These are phyloP conservation scores for Naematelia aurantialba DNA, from an alignment of 768 basidiomycete genomes.

Conservation along the genomic window DNA sequence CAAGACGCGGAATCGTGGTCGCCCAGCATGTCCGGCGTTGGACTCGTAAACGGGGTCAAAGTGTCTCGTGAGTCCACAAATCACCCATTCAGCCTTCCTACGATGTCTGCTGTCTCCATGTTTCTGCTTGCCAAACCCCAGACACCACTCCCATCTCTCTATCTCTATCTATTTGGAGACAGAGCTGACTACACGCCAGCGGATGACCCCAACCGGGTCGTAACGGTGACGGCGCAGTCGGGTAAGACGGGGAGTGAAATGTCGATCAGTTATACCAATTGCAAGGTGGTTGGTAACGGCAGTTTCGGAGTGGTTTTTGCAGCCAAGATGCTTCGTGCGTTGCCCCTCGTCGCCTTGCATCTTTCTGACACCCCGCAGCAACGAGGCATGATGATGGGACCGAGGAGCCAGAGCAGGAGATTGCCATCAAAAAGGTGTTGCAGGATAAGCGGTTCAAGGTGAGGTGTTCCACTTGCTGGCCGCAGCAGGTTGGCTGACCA, in stretches of 20 bases:
- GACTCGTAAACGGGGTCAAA: slow-evolving; percentile 48
- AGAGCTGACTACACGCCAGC: slow-evolving; percentile 28
- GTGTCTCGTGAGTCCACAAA: slow-evolving; percentile 44
- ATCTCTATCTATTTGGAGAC: not conserved
- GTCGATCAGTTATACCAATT: slow-evolving; percentile 90
- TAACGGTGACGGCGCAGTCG: slow-evolving; percentile 90
- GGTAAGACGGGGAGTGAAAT: slow-evolving; percentile 86
- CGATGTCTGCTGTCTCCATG: not conserved
- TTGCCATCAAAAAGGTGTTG: slow-evolving; percentile 99
- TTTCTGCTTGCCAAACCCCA: too few relatives aligned
- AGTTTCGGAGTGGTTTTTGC: slow-evolving; percentile 99
- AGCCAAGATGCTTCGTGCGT: slow-evolving; percentile 67
- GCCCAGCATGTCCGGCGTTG: slow-evolving; percentile 36
- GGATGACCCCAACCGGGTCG: slow-evolving; percentile 94
- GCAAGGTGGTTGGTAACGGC: slow-evolving; percentile 98
- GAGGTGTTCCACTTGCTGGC: slow-evolving; percentile 36
- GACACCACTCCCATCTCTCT: too few relatives aligned
- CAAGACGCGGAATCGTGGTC: not conserved
- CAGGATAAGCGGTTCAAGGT: slow-evolving; percentile 99
- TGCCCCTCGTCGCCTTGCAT: not conserved
- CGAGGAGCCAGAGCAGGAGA: slow-evolving; percentile 57
- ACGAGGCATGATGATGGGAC: slow-evolving; percentile 34
- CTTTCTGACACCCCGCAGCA: slow-evolving; percentile 14
- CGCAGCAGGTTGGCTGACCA: slow-evolving; percentile 7
- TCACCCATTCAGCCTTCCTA: not conserved